phyloP scores from a whole-genome alignment of 306 rosid genomes.

The Comarum palustre region DNA sequence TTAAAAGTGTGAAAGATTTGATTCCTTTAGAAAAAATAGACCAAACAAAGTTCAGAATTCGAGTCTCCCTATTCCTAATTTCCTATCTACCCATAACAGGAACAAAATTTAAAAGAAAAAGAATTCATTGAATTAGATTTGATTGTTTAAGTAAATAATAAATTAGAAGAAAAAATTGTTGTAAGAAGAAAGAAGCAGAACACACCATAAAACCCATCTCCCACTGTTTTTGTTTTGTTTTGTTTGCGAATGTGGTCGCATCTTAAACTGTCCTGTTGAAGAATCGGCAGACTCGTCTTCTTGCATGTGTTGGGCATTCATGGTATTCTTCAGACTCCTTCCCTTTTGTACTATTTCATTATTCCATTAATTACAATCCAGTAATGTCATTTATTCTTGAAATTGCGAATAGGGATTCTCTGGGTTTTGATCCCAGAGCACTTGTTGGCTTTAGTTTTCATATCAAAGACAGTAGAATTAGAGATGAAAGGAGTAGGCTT shows the following conservation, averaged over 20 bases:
- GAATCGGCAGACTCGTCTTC: not conserved
- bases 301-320: not conserved
- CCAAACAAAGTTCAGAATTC: too few species aligned
- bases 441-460: constrained; percentile 4
- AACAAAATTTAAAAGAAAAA: too few species aligned
- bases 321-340: not conserved
- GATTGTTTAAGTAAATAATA: not conserved
- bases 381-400: constrained; percentile 10
- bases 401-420: not conserved
- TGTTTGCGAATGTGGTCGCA: constrained; percentile 3
- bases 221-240: not conserved
- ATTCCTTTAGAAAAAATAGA: too few species aligned
- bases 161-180: not conserved
- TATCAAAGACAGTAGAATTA: not conserved
- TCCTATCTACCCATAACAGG: too few species aligned
- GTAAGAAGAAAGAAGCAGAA: not conserved
- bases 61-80: too few species aligned
- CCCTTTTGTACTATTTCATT: not conserved
- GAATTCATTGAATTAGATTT: not conserved
- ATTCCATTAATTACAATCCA: not conserved
- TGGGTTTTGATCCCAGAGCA: constrained; percentile 1
- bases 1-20: too few species aligned
- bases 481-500: not conserved
- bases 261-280: not conserved
- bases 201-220: constrained; percentile 13